Evolutionary conservation across 495 filamentous ascomycete genomes (phyloP), one percentile per base, ranked within the genome.

Genomic region (Xylaria sp.): DNA sequence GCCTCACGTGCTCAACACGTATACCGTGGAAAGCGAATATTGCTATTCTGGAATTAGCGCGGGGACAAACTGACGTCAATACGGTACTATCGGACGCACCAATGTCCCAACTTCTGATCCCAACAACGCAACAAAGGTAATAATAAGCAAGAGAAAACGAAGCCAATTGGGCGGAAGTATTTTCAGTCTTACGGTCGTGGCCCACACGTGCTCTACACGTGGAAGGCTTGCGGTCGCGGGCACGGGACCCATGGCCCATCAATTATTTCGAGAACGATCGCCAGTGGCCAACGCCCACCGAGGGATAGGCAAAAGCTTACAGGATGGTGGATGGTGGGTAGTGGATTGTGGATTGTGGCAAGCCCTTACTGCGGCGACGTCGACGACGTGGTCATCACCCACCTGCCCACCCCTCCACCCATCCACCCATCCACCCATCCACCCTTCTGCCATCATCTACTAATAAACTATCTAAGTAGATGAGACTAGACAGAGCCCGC

Each of bases 311-410:
- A 29, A 37, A 6, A 55, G 26, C 52, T 15, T 29, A 31, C 24
- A 55, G 52, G 52, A n/a, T n/a, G n/a, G n/a, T n/a, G n/a, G n/a
- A n/a, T n/a, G n/a, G n/a, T n/a, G n/a, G n/a, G n/a, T n/a, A n/a
- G n/a, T n/a, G n/a, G n/a, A 53, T 37, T 37, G 7, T 37, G 35
- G 35, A 41, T 55, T 55, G 50, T 53, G 50, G 50, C 50, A 14
- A 53, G 12, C 11, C 11, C 52, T 55, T 55, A 29, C 26, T 55
- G 26, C 52, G 14, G 26, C 50, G 12, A 12, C 17, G 24, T 11
- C 46, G 12, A 55, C 52, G 50, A 53, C 50, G 50, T 53, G 50
- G 50, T n/a, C n/a, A n/a, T n/a, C n/a, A n/a, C n/a, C n/a, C n/a
- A n/a, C n/a, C n/a, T n/a, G n/a, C n/a, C n/a, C n/a, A n/a, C n/a